Evolutionary conservation across 768 basidiomycete species (phyloP).

Genomic region (Mycena olivaceomarginata): DNA sequence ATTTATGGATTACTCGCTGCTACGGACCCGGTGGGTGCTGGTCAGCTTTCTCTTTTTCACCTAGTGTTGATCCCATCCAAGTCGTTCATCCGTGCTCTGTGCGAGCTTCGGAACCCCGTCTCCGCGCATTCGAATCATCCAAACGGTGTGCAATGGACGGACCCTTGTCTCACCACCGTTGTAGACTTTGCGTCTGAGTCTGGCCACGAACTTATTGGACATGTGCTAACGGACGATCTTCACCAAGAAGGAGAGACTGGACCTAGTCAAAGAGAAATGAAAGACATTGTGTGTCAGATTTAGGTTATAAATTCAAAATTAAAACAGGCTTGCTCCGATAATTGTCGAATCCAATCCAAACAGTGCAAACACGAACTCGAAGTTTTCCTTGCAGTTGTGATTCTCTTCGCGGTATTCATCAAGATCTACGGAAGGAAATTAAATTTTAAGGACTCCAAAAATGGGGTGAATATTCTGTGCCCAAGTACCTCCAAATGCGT

Average conservation of each 20-base stretch:
- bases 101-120: background rate
- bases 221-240: background rate
- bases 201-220: background rate
- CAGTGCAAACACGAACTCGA: background rate
- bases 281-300: conserved; percentile 1
- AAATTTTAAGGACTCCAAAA: too few species aligned
- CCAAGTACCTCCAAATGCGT: too few species aligned
- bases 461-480: too few species aligned
- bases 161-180: background rate
- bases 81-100: conserved; percentile 1
- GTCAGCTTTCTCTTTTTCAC: background rate
- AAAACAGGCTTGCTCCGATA: background rate
- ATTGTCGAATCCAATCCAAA: conserved; percentile 2
- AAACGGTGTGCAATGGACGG: background rate
- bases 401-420: background rate
- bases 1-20: background rate
- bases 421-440: too few species aligned
- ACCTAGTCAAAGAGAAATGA: background rate
- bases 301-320: background rate
- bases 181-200: background rate
- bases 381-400: background rate
- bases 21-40: background rate
- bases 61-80: background rate
- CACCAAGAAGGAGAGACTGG: background rate
- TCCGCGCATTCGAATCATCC: background rate